Evolutionary conservation across 345 rosid genomes (phyloP), one percentile per base, ranked within the genome.

Genomic region (Hibiscus syriacus): DNA sequence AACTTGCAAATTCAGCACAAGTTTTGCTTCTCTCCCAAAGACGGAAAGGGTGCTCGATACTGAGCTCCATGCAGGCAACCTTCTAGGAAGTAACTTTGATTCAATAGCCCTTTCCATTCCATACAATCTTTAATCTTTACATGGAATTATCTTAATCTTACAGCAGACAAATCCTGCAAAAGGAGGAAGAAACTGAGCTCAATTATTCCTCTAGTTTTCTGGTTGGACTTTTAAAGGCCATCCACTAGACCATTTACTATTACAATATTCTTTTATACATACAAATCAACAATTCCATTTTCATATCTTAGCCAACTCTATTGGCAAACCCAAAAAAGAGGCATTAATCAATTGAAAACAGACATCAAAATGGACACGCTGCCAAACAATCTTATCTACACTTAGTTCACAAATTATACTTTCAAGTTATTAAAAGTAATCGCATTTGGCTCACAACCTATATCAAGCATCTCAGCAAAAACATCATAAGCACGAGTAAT

Each of bases 401-500:
- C 16, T 29, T 16, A 56, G n/a, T n/a, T n/a, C n/a, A n/a, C n/a
- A n/a, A n/a, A n/a, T n/a, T n/a, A n/a, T n/a, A n/a, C n/a, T n/a
- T n/a, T n/a, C n/a, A n/a, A n/a, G n/a, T 80, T 91, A 53, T 94
- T 94, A 14, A 91, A 94, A 50, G 99, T 91, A 32, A 91, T 74
- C 0, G 99, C 79, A 67, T 94, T 94, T 0, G 99, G 99, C 19
- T 80, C 59, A 70, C 83, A 78, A 0, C 93, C 93, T 0, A 76
- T 79, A 69, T 88, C 98, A 13, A 91, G 45, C 99, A 91, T 94
- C 78, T 91, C 99, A 0, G 96, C 86, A 1, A 94, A 85, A 5
- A 91, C 99, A 66, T 94, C 98, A 16, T 85, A 83, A 3, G 98
- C 99, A 8, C 95, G 95, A 1, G 85, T 80, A 25, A 89, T 87